These are phyloP conservation scores for Russula abietina DNA, from an alignment of 768 basidiomycete genomes.

Conservation along the genomic window DNA sequence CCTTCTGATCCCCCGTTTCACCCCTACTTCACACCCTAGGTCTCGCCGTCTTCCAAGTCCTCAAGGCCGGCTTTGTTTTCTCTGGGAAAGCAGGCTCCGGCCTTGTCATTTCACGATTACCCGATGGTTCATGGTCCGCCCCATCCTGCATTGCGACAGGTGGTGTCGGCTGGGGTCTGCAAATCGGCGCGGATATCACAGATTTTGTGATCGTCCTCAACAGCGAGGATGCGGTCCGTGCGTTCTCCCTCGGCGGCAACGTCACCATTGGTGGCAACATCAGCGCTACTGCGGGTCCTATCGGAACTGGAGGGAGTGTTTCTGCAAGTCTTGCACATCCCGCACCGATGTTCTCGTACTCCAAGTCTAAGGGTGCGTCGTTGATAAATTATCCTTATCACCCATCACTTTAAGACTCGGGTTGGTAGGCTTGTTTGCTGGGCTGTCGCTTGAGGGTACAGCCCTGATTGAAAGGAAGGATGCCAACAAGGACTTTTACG, in stretches of 20 bases:
- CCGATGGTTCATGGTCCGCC: slow-evolving; percentile 95
- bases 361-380: slow-evolving; percentile 80
- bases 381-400: background rate
- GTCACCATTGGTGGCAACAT: slow-evolving; percentile 91
- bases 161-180: slow-evolving; percentile 90
- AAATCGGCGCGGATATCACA: slow-evolving; percentile 91
- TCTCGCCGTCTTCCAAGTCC: slow-evolving; percentile 88
- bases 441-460: slow-evolving; percentile 91
- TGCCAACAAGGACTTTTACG: slow-evolving; percentile 94
- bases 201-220: slow-evolving; percentile 98
- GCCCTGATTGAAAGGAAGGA: slow-evolving; percentile 93
- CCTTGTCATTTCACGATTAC: slow-evolving; percentile 83
- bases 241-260: slow-evolving; percentile 94
- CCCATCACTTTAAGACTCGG: background rate
- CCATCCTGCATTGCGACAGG: slow-evolving; percentile 96
- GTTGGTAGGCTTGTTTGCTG: slow-evolving; percentile 82
- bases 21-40: slow-evolving; percentile 40
- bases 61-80: slow-evolving; percentile 93
- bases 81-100: slow-evolving; percentile 93
- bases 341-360: slow-evolving; percentile 96
- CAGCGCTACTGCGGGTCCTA: slow-evolving; percentile 81
- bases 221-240: slow-evolving; percentile 90
- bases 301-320: slow-evolving; percentile 89
- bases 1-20: slow-evolving; percentile 3
- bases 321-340: slow-evolving; percentile 86